These are phyloP conservation scores for Encephalitozoon cuniculi DNA, from an alignment of 371 early-diverging fungal species.

Conservation along the genomic window DNA sequence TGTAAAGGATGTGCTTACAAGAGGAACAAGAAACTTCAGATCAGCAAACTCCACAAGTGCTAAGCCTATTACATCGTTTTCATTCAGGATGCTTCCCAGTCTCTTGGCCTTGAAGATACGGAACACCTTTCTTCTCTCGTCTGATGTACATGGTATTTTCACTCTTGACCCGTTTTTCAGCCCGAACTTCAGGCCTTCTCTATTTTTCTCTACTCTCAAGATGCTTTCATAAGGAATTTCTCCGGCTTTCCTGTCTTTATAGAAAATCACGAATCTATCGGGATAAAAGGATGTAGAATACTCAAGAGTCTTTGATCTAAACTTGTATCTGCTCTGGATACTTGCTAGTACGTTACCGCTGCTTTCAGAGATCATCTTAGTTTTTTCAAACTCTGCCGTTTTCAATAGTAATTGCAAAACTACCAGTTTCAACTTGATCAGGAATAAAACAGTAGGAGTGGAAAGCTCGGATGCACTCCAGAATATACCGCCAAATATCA, in stretches of 20 bases:
- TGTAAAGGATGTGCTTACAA: conserved; percentile 1
- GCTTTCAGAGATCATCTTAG: neutral
- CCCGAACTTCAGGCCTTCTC: conserved; percentile 4
- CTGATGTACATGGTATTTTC: conserved; percentile 31
- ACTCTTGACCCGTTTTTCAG: neutral
- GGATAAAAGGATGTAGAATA: neutral
- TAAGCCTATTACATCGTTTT: conserved; percentile 11
- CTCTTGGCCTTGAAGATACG: conserved; percentile 17
- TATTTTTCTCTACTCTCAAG: conserved; percentile 19
- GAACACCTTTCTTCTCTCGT: conserved; percentile 20
- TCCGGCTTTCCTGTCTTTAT: neutral
- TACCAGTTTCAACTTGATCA: neutral
- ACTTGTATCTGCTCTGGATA: neutral
- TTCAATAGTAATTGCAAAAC: neutral
- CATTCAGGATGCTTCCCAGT: neutral
- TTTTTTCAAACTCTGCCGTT: neutral
- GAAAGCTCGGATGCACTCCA: neutral
- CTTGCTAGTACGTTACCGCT: neutral
- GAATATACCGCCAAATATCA: neutral
- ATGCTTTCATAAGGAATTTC: conserved; percentile 20
- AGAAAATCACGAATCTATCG: neutral
- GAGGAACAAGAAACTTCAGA: conserved; percentile 8
- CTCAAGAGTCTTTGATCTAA: neutral
- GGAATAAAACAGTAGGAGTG: neutral
- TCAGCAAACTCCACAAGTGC: conserved; percentile 29